Conservation (phyloP, 2,329 filamentous ascomycete species). For the Diplodia mutila region DNA sequence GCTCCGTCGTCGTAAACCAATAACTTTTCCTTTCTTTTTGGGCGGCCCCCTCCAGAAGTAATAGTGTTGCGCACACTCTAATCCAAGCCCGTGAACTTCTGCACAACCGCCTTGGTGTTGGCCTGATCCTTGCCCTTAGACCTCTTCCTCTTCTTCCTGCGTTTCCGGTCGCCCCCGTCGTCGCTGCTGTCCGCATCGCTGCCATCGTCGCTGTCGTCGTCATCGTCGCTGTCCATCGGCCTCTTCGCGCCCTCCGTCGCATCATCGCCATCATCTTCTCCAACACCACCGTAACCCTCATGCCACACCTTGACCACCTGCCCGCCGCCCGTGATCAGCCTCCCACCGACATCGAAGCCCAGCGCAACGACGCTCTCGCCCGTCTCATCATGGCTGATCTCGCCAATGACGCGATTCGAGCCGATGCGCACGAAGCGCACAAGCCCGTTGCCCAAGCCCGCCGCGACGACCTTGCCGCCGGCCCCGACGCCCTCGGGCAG, state of each 20-base stretch:
- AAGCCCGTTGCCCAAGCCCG: conserved; percentile 79
- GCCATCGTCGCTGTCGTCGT: conserved; percentile 37
- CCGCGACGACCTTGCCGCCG: conserved; percentile 72
- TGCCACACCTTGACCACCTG: conserved; percentile 88
- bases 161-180: conserved; percentile 49
- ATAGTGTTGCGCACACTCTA: neutral
- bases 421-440: conserved; percentile 78
- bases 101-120: conserved; percentile 34
- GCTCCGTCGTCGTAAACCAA: neutral
- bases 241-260: conserved; percentile 40
- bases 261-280: conserved; percentile 35
- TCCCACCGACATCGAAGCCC: conserved; percentile 80
- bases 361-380: conserved; percentile 78
- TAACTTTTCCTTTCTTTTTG: neutral
- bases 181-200: conserved; percentile 41
- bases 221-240: conserved; percentile 44
- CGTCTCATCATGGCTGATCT: conserved; percentile 74
- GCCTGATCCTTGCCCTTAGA: conserved; percentile 40
- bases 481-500: conserved; percentile 72
- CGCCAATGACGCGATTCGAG: conserved; percentile 69
- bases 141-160: conserved; percentile 51
- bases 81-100: conserved; percentile 41
- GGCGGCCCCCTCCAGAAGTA: neutral
- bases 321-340: conserved; percentile 89
- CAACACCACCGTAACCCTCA: conserved; percentile 59